Evolutionary conservation across 1,284 basidiomycete genomes (phyloP).

Genomic region (Ceratobasidium sp.): DNA sequence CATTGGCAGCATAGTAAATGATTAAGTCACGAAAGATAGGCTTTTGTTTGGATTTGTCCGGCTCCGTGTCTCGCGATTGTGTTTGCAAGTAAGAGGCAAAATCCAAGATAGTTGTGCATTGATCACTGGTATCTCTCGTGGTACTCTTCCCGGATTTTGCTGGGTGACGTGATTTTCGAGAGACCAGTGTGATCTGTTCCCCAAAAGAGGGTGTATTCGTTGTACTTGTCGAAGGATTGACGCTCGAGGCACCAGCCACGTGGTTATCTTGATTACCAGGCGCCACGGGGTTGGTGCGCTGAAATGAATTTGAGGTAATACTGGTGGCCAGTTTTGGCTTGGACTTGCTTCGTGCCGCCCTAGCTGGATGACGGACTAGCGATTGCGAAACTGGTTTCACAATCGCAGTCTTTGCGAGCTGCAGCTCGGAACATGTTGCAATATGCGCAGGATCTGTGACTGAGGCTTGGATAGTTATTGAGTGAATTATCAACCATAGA

Average conservation of each 20-base stretch:
- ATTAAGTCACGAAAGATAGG: slow-evolving; percentile 40
- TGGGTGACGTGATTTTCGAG: slow-evolving; percentile 41
- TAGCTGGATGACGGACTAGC: slow-evolving; percentile 15
- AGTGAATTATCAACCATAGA: slow-evolving; percentile 42
- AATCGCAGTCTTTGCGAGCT: not conserved
- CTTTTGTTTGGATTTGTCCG: slow-evolving; percentile 21
- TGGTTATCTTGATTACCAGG: slow-evolving; percentile 30
- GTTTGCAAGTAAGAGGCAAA: slow-evolving; percentile 40
- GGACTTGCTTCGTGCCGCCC: slow-evolving; percentile 14
- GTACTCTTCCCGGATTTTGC: slow-evolving; percentile 22
- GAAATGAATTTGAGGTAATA: slow-evolving; percentile 42
- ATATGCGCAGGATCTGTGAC: slow-evolving; percentile 25
- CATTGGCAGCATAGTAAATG: slow-evolving; percentile 34
- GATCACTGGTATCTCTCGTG: slow-evolving; percentile 27
- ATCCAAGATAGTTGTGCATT: slow-evolving; percentile 35
- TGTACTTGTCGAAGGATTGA: slow-evolving; percentile 3
- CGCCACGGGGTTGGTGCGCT: slow-evolving; percentile 14
- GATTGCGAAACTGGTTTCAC: slow-evolving; percentile 41
- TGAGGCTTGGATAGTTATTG: slow-evolving; percentile 37
- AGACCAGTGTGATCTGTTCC: slow-evolving; percentile 39
- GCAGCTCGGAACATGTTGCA: slow-evolving; percentile 35
- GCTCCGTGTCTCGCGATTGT: slow-evolving; percentile 40
- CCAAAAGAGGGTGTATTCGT: slow-evolving; percentile 32
- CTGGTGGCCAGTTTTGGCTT: not conserved
- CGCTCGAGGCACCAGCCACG: slow-evolving; percentile 35